A percentile compares a stretch with the other conserved stretches of the same genome.
phyloP scores from a whole-genome alignment of 805 yeast species.

The Candida ulmi region DNA sequence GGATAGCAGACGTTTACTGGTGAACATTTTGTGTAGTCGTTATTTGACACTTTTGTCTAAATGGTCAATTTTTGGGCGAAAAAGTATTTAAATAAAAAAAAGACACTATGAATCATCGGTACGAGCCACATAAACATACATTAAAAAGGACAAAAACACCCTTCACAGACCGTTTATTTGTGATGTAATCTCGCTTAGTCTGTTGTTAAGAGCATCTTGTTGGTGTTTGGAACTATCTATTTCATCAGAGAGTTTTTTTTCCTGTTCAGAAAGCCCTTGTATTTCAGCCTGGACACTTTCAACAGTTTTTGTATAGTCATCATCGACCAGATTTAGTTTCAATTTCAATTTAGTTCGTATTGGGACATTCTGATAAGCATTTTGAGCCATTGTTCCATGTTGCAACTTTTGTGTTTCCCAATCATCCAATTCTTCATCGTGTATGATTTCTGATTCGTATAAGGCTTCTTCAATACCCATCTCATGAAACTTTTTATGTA shows the following conservation, averaged over 20 bases:
- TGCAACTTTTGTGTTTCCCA: constrained; percentile 16
- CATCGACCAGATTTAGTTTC: constrained; percentile 3
- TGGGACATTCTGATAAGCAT: not conserved
- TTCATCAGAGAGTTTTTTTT: not conserved
- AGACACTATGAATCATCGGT: no score
- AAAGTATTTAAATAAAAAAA: no score
- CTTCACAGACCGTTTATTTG: no score
- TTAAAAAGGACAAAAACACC: no score
- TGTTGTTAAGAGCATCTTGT: no score
- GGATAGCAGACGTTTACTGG: constrained; percentile 14
- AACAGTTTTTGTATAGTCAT: not conserved
- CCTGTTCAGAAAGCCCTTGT: no score
- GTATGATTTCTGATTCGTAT: constrained; percentile 22
- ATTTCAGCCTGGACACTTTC: no score
- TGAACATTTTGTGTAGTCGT: constrained; percentile 7
- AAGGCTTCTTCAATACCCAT: constrained; percentile 31
- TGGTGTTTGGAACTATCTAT: no score
- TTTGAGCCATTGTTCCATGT: constrained; percentile 6
- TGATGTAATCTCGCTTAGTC: no score
- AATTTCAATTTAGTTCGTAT: not conserved
- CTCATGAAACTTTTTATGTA: constrained; percentile 22
- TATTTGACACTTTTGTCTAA: no score
- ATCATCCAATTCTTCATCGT: constrained; percentile 16
- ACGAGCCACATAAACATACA: no score
- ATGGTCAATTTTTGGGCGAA: not conserved